phyloP scores from a whole-genome alignment of 1,139 yeast species.

The Debaryomyces nepalensis region DNA sequence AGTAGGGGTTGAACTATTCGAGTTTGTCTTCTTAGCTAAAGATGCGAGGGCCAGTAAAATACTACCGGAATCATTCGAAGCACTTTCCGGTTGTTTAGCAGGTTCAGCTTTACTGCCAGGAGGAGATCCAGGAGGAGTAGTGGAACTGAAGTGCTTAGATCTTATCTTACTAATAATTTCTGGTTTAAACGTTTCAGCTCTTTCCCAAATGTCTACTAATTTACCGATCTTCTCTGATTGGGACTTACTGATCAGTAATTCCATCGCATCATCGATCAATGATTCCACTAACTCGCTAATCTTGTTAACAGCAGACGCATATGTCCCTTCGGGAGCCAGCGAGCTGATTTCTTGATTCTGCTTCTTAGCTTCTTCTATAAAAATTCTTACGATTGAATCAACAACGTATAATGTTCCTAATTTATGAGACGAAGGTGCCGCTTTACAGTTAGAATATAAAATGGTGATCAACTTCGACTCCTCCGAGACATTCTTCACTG shows the following conservation, averaged over 20 bases:
- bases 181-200: slow-evolving; percentile 75
- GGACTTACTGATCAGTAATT: slow-evolving; percentile 53
- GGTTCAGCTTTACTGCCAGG: slow-evolving; percentile 40
- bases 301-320: slow-evolving; percentile 71
- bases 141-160: slow-evolving; percentile 59
- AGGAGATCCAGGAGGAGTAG: slow-evolving; percentile 62
- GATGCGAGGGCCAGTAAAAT: slow-evolving; percentile 70
- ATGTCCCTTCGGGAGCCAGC: slow-evolving; percentile 69
- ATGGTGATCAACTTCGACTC: slow-evolving; percentile 64
- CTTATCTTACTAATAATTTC: slow-evolving; percentile 59
- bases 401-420: slow-evolving; percentile 89
- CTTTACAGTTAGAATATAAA: slow-evolving; percentile 70
- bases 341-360: slow-evolving; percentile 49
- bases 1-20: slow-evolving; percentile 29
- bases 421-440: slow-evolving; percentile 80
- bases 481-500: slow-evolving; percentile 62
- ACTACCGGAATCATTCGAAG: slow-evolving; percentile 54
- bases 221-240: slow-evolving; percentile 76
- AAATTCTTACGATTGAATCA: slow-evolving; percentile 89
- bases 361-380: slow-evolving; percentile 73
- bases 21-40: slow-evolving; percentile 44
- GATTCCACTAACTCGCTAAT: slow-evolving; percentile 62
- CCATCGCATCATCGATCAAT: slow-evolving; percentile 62
- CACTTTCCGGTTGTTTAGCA: slow-evolving; percentile 26
- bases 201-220: slow-evolving; percentile 90